phyloP scores from a whole-genome alignment of 257 asterid species.

The Salvia splendens region DNA sequence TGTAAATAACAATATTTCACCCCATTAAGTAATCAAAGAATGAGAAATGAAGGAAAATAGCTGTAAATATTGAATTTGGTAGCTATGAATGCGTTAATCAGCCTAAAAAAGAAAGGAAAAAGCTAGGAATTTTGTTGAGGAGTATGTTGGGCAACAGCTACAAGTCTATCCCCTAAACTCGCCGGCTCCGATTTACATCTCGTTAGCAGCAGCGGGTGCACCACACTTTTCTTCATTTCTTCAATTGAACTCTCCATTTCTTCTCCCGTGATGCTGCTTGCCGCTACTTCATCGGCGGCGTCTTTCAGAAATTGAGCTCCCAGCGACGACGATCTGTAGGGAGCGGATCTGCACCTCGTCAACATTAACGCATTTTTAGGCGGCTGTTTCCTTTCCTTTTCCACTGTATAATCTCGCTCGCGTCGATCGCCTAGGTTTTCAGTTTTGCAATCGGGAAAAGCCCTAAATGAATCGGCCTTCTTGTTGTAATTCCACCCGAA shows the following conservation, averaged over 20 bases:
- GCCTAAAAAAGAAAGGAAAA: slow-evolving; percentile 12
- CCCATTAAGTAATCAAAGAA: background rate
- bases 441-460: slow-evolving; percentile 29
- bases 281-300: slow-evolving; percentile 27
- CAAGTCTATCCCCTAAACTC: slow-evolving; percentile 65
- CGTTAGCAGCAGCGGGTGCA: slow-evolving; percentile 69
- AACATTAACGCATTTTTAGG: slow-evolving; percentile 69
- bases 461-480: slow-evolving; percentile 45
- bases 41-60: no score
- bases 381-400: slow-evolving; percentile 41
- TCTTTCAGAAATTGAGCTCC: slow-evolving; percentile 52
- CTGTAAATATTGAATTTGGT: background rate
- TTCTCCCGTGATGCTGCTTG: slow-evolving; percentile 30
- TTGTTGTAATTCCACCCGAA: slow-evolving; percentile 52
- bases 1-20: background rate
- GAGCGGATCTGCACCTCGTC: slow-evolving; percentile 96
- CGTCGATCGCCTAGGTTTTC: slow-evolving; percentile 24
- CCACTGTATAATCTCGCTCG: slow-evolving; percentile 26
- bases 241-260: slow-evolving; percentile 30
- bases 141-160: slow-evolving; percentile 40
- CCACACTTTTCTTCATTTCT: slow-evolving; percentile 35
- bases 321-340: slow-evolving; percentile 85
- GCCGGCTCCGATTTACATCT: slow-evolving; percentile 94
- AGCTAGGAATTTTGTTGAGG: slow-evolving; percentile 32
- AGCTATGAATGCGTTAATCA: slow-evolving; percentile 17